phyloP scores from a whole-genome alignment of 1,139 yeast species.

The Yamadazyma dendronema region DNA sequence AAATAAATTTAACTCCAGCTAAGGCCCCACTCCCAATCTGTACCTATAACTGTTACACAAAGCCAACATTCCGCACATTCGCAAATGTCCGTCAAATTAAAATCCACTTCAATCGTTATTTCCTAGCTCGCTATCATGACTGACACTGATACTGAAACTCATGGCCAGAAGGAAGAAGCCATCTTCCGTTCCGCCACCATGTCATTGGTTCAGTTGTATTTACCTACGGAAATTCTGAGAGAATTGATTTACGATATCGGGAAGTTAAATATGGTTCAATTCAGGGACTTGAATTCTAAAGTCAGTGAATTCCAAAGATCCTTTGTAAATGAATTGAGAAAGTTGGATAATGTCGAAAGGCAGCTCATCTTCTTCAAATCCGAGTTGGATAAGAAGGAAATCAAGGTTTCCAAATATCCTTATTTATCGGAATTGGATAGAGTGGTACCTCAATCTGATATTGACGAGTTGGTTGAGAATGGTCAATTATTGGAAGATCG shows the following conservation, averaged over 20 bases:
- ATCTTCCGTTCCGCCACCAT: slow-evolving; percentile 82
- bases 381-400: slow-evolving; percentile 48
- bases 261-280: slow-evolving; percentile 60
- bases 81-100: background rate
- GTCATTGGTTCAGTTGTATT: slow-evolving; percentile 72
- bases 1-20: too few species aligned
- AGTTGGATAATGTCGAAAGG: slow-evolving; percentile 66
- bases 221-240: slow-evolving; percentile 68
- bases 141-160: background rate
- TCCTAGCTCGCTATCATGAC: background rate
- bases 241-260: slow-evolving; percentile 67
- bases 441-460: slow-evolving; percentile 55
- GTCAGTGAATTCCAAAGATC: slow-evolving; percentile 72
- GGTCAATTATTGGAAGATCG: slow-evolving; percentile 53
- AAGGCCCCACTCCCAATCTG: too few species aligned
- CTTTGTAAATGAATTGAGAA: slow-evolving; percentile 66
- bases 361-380: slow-evolving; percentile 53
- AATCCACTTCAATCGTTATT: too few species aligned
- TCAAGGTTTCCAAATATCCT: slow-evolving; percentile 44
- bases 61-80: background rate
- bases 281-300: slow-evolving; percentile 66
- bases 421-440: slow-evolving; percentile 39
- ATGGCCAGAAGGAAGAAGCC: slow-evolving; percentile 51
- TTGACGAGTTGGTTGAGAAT: slow-evolving; percentile 72
- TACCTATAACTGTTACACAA: too few species aligned